Conservation (phyloP, 768 basidiomycete species). For the Trametes cubensis region DNA sequence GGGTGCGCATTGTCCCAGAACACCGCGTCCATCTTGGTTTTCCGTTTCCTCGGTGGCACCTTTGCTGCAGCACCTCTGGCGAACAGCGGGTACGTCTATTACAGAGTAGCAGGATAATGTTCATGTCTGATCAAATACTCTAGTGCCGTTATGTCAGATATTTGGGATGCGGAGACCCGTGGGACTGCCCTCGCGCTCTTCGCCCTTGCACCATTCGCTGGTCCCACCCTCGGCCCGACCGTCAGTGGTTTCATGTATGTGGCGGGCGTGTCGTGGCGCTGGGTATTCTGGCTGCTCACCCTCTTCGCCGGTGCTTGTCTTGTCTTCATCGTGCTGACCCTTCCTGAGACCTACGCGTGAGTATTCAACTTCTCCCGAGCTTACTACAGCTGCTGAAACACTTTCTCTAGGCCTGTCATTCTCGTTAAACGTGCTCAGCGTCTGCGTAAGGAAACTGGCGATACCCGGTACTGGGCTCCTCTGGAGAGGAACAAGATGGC, state of each 20-base stretch:
- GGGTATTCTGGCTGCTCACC: constrained; percentile 69
- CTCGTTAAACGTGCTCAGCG: constrained; percentile 54
- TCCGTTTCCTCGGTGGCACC: constrained; percentile 70
- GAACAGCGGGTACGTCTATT: constrained; percentile 59
- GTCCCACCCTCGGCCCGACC: constrained; percentile 48
- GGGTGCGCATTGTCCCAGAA: constrained; percentile 65
- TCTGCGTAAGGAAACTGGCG: constrained; percentile 54
- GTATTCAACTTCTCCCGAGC: not conserved
- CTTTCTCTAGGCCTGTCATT: constrained; percentile 49
- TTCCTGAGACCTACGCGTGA: constrained; percentile 65
- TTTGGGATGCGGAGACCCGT: constrained; percentile 62
- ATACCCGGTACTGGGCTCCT: constrained; percentile 55
- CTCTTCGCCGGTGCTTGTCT: constrained; percentile 58
- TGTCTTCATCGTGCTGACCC: constrained; percentile 52
- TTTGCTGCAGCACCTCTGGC: constrained; percentile 74
- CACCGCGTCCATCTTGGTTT: constrained; percentile 62
- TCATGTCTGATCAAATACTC: constrained; percentile 27
- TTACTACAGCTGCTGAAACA: not conserved
- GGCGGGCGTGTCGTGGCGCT: constrained; percentile 56
- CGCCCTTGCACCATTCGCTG: constrained; percentile 54
- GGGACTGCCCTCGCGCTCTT: constrained; percentile 68
- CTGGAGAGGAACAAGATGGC: constrained; percentile 48
- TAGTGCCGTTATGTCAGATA: constrained; percentile 39
- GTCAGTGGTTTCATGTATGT: constrained; percentile 44
- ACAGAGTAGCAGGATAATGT: too few species aligned